Evolutionary conservation across 768 basidiomycete species (phyloP).

Genomic region (Tulasnella sp.): DNA sequence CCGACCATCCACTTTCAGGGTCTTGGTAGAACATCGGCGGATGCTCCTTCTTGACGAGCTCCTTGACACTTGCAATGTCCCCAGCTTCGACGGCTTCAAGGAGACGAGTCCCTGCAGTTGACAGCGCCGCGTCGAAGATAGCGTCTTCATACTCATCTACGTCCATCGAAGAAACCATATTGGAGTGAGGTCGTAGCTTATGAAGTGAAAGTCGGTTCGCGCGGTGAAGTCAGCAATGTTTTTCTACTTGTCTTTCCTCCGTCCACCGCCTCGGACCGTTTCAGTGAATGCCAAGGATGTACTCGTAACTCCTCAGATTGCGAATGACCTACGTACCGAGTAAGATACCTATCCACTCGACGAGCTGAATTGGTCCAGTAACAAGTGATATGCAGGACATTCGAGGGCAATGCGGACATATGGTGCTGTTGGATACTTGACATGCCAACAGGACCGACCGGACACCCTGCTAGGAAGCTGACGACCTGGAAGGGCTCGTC

Average conservation of each 20-base stretch:
- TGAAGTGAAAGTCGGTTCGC: neutral
- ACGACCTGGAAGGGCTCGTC: conserved; percentile 54
- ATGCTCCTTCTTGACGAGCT: conserved; percentile 36
- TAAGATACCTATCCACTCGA: conserved; percentile 18
- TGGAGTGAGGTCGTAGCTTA: neutral
- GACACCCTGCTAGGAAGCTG: conserved; percentile 37
- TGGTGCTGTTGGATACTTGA: conserved; percentile 52
- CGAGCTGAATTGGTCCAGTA: neutral
- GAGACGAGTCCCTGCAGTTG: neutral
- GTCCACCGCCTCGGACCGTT: conserved; percentile 56
- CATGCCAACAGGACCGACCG: conserved; percentile 4
- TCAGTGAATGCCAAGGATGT: conserved; percentile 31
- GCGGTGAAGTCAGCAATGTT: conserved; percentile 41
- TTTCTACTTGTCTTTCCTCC: conserved; percentile 80
- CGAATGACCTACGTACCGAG: conserved; percentile 85
- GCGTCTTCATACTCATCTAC: neutral
- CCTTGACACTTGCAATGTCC: conserved; percentile 3
- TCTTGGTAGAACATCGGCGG: conserved; percentile 89
- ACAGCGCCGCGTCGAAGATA: neutral
- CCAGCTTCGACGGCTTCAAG: conserved; percentile 15
- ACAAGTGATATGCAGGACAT: conserved; percentile 25
- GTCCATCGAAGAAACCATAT: neutral
- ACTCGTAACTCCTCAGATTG: conserved; percentile 68
- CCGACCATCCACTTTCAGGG: conserved; percentile 62
- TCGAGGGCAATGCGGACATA: conserved; percentile 43